Conservation (phyloP, 768 basidiomycete species). For the Tricholoma bakamatsutake region DNA sequence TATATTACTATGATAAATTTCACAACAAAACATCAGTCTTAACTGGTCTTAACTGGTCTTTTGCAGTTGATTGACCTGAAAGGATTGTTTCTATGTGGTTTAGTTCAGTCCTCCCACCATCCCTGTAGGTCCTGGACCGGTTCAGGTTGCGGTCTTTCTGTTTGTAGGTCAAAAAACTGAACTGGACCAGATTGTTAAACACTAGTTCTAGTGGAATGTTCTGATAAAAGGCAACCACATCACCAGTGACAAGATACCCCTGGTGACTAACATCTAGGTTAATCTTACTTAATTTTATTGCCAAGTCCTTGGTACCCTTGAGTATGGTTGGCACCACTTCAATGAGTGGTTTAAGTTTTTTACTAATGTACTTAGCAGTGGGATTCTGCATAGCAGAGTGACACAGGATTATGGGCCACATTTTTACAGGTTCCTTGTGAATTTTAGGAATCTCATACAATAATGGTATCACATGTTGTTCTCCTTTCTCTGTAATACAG, state of each 20-base stretch:
- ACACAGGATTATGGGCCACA: slow-evolving; percentile 28
- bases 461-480: background rate
- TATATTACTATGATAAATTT: no score
- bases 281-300: slow-evolving; percentile 23
- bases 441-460: slow-evolving; percentile 27
- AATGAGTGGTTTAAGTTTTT: slow-evolving; percentile 23
- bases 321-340: background rate
- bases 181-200: no score
- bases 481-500: background rate
- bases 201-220: background rate
- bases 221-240: background rate
- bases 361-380: slow-evolving; percentile 23
- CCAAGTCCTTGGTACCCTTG: slow-evolving; percentile 24
- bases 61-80: no score
- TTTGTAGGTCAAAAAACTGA: no score
- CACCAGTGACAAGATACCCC: background rate
- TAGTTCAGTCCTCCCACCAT: no score
- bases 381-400: slow-evolving; percentile 17
- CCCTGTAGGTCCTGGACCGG: no score
- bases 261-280: background rate
- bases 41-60: no score
- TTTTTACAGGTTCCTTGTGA: slow-evolving; percentile 25
- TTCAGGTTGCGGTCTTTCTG: no score
- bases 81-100: no score
- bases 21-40: no score